Base-by-base conservation (phyloP, 225 moss, liverwort and hornwort genomes). In the Neckera pumila region DNA sequence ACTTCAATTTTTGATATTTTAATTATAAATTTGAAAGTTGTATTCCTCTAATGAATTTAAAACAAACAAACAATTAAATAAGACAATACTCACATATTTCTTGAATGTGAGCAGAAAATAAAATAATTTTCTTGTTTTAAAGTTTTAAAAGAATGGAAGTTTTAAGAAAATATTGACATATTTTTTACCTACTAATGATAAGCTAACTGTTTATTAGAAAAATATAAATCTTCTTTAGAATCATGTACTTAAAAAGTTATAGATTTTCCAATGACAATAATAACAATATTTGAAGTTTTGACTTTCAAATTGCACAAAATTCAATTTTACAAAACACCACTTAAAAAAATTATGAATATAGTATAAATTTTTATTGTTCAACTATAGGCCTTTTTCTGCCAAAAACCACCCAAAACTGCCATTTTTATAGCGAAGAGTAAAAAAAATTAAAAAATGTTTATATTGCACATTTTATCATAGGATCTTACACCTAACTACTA, bases 81-180 rank as follows among this genome's bases (percentile, higher is more conserved):
- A 70, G n/a, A n/a, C n/a, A n/a, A n/a, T n/a, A n/a, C n/a, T n/a
- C n/a, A 40, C 25, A 40, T 38, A 1, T 0, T 40, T 0, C 4
- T 69, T 69, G 12, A 69, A 69, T 23, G 38, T 69, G 7, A 69
- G 38, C 0, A 20, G 36, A 61, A 30, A 64, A 33, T n/a, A n/a
- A n/a, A n/a, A n/a, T n/a, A n/a, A n/a, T n/a, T n/a, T n/a, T n/a
- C n/a, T n/a, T n/a, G n/a, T n/a, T n/a, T n/a, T n/a, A n/a, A 42
- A 40, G 42, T 4, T 26, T 42, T 5, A 15, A 26, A 15, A 0
- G 3, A 25, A 25, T 72, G n/a, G n/a, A n/a, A n/a, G 6, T 67
- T 40, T 42, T 4, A 26, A 40, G 40, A 25, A 40, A 71, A 14
- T 17, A 71, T 69, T 8, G 2, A 14, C 7, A 69, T 2, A 40